Evolutionary conservation across 768 basidiomycete species (phyloP).

Genomic region (Naganishia vishniacii): DNA sequence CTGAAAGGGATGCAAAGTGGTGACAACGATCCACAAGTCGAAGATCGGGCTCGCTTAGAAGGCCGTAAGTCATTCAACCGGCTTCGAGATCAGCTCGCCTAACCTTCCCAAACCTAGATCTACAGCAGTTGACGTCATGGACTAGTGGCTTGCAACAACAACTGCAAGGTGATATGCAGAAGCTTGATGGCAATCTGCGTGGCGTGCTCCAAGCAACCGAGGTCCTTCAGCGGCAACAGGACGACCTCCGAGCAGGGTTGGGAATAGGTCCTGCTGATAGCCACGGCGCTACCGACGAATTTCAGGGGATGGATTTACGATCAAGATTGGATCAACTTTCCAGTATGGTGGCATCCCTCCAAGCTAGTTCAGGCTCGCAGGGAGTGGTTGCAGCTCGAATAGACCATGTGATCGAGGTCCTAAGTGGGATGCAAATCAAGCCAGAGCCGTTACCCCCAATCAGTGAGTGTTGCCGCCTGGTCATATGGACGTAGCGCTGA

Average conservation of each 20-base stretch:
- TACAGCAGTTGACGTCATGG: not conserved
- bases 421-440: constrained; percentile 5
- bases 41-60: not conserved
- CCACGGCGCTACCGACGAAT: not conserved
- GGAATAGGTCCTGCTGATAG: not conserved
- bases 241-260: not conserved
- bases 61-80: not conserved
- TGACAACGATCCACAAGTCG: not conserved
- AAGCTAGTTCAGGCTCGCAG: not conserved
- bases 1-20: not conserved
- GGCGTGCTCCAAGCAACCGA: not conserved
- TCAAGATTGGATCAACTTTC: constrained; percentile 7
- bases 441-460: not conserved
- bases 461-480: not conserved
- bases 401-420: not conserved
- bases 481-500: no score
- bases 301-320: constrained; percentile 1
- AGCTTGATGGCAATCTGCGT: not conserved
- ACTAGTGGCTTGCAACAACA: not conserved
- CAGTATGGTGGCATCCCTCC: not conserved
- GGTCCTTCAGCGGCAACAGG: not conserved
- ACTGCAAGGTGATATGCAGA: not conserved
- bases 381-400: constrained; percentile 1
- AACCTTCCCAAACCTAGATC: not conserved
- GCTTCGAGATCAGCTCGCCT: no score